A percentile compares a stretch with the other conserved stretches of the same genome.
These are phyloP conservation scores for Phoma sp. DNA, from an alignment of 2,329 filamentous ascomycete genomes.

Conservation along the genomic window DNA sequence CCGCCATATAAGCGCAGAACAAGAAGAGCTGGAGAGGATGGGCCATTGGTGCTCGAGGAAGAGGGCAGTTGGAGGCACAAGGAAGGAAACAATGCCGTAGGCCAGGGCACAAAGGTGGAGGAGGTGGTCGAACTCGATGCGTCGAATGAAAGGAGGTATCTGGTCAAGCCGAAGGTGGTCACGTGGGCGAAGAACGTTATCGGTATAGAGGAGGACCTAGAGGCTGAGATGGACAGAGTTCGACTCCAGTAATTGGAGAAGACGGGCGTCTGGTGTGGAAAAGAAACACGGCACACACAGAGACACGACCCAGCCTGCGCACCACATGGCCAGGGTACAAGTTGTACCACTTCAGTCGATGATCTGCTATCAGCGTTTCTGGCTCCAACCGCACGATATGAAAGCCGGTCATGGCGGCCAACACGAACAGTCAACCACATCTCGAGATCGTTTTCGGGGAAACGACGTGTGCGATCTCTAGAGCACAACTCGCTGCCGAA, in stretches of 20 bases:
- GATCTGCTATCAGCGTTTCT: no score
- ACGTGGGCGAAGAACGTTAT: conserved; percentile 81
- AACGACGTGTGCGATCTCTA: no score
- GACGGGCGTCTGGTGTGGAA: neutral
- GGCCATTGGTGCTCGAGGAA: conserved; percentile 30
- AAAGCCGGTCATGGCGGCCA: no score
- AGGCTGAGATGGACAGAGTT: conserved; percentile 37
- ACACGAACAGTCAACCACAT: no score
- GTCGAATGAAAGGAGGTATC: conserved; percentile 36
- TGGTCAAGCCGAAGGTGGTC: conserved; percentile 68
- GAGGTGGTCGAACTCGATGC: neutral
- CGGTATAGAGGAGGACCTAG: conserved; percentile 76
- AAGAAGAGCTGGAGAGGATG: conserved; percentile 26
- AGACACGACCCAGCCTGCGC: no score
- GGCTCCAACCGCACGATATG: no score
- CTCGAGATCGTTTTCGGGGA: no score
- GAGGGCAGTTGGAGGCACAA: conserved; percentile 14
- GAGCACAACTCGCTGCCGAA: no score
- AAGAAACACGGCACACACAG: neutral
- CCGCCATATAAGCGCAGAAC: conserved; percentile 66
- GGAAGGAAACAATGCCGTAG: conserved; percentile 16
- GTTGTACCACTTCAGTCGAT: no score
- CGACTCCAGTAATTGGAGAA: conserved; percentile 12
- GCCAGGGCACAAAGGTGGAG: conserved; percentile 14
- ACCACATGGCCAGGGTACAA: no score